A percentile compares a stretch with the other conserved stretches of the same genome.
Evolutionary conservation across 306 rosid species (phyloP).

Genomic region (Quercus rubra): DNA sequence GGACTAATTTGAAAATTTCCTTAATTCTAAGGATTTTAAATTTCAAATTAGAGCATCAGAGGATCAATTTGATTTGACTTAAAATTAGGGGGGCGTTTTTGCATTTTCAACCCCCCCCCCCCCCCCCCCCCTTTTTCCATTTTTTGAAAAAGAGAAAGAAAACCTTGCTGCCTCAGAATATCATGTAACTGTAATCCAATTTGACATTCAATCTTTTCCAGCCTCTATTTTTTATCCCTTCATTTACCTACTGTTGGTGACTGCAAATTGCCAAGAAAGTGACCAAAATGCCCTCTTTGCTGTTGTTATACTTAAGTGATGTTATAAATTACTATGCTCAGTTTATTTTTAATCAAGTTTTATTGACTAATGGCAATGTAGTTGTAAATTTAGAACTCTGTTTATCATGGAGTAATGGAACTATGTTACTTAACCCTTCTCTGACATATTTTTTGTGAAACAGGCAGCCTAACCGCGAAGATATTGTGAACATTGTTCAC

Average conservation of each 20-base stretch:
- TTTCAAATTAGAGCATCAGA: too few species aligned
- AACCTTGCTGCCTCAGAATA: too few species aligned
- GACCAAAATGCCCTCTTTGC: not conserved
- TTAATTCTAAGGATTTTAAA: too few species aligned
- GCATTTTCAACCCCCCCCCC: too few species aligned
- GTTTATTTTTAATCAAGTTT: not conserved
- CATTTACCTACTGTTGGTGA: not conserved
- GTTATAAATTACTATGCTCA: not conserved
- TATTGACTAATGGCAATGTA: not conserved
- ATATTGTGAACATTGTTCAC: slow-evolving; percentile 79
- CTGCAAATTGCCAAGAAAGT: not conserved
- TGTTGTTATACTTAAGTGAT: not conserved
- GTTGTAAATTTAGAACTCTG: not conserved
- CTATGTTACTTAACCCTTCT: slow-evolving; percentile 18
- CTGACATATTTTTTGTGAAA: slow-evolving; percentile 40
- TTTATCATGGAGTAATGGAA: not conserved
- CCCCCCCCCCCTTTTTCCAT: too few species aligned
- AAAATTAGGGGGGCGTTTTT: too few species aligned
- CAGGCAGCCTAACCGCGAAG: slow-evolving; percentile 94
- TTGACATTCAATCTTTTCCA: not conserved
- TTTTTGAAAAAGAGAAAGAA: too few species aligned
- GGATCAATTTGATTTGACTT: too few species aligned
- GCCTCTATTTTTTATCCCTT: not conserved
- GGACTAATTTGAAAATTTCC: too few species aligned
- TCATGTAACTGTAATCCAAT: too few species aligned